Evolutionary conservation across 768 basidiomycete species (phyloP).

Genomic region (Boletus pseudo-olivaceus): DNA sequence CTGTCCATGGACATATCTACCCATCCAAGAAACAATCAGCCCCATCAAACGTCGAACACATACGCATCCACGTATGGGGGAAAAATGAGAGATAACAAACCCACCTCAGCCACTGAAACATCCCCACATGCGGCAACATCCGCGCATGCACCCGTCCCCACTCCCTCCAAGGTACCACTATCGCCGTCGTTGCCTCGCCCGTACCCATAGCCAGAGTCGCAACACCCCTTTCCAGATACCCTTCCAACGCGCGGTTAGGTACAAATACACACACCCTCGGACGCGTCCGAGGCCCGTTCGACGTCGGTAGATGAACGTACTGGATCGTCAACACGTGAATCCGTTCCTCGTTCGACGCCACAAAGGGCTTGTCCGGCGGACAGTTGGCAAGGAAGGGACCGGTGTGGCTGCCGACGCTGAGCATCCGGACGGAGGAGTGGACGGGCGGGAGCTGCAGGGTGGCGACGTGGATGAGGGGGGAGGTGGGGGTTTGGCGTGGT

Average conservation of each 20-base stretch:
- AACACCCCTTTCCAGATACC: constrained; percentile 6
- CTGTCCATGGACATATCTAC: constrained; percentile 42
- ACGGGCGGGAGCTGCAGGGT: constrained; percentile 14
- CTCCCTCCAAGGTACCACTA: constrained; percentile 31
- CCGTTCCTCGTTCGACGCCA: constrained; percentile 24
- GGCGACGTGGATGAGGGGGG: constrained; percentile 18
- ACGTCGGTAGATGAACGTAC: constrained; percentile 9
- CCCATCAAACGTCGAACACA: neutral
- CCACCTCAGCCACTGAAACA: constrained; percentile 42
- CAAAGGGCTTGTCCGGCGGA: constrained; percentile 22
- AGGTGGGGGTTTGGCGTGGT: neutral
- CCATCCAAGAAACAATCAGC: neutral
- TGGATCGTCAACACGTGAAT: constrained; percentile 24
- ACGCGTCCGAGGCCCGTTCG: constrained; percentile 6
- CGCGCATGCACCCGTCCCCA: constrained; percentile 40
- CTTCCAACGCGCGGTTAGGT: constrained; percentile 31
- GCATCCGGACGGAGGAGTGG: constrained; percentile 7
- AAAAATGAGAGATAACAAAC: neutral
- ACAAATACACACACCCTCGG: constrained; percentile 28
- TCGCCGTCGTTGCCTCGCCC: neutral
- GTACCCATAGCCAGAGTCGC: neutral
- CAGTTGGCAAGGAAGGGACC: constrained; percentile 31
- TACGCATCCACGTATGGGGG: no score
- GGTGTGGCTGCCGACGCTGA: constrained; percentile 30
- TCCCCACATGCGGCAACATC: constrained; percentile 24